Evolutionary conservation across 1,139 yeast species (phyloP), one percentile per base, ranked within the genome.

Genomic region (Pichia sp.): DNA sequence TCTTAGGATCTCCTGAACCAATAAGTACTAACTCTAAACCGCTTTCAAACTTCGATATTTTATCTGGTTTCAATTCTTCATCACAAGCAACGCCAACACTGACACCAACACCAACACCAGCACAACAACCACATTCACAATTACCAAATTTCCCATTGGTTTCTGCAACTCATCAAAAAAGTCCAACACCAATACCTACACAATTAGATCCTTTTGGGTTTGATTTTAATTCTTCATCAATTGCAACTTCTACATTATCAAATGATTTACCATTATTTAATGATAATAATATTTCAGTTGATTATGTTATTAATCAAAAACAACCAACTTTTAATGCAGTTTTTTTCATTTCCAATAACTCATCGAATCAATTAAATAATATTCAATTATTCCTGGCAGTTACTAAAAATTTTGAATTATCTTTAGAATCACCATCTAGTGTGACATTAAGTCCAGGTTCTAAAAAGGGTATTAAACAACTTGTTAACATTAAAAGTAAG

Each of bases 351-450:
- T 64, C 79, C 9, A 80, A 77, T 58, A 29, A 48, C 4, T 56
- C 66, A 49, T 67, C 66, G 55, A 70, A 70, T 48, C 72, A 71
- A 55, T 70, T 78, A 45, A 66, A 70, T 43, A 72, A 74, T 49
- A 65, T 90, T 40, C 78, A 78, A 55, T 81, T 87, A 58, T 73
- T 84, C 60, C 67, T 87, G 45, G 97, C 97, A 0, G 95, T 85
- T 34, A 94, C 97, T 40, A 86, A 84, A 60, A 62, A 75, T 24
- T 78, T 85, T 58, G 74, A 73, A 47, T 71, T 90, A 53, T 71
- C 70, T 40, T 73, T 90, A 65, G 71, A 76, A 47, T 82, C 95
- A 1, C 95, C 87, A 57, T 73, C 87, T 8, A 74, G 79, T 35
- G 79, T 76, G 45, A 55, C 63, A 12, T 58, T 89, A 20, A 68